A percentile compares a stretch with the other conserved stretches of the same genome.
Conservation (phyloP, 108 stramenopile species). For the Pseudonitzschia delicatissima region DNA sequence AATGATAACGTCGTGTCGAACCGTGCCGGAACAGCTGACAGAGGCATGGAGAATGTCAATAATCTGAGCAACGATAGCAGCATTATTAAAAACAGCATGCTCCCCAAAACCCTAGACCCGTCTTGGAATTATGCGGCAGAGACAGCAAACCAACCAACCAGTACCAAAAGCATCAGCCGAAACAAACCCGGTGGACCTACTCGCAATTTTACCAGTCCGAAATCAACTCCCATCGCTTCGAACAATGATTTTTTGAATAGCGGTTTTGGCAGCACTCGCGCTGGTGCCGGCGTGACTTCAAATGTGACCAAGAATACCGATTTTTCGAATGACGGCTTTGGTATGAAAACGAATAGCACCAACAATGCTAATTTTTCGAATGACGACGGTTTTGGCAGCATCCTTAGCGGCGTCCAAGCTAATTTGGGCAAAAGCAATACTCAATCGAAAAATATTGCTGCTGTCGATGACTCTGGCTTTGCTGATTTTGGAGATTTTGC, state of each 20-base stretch:
- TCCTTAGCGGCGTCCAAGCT: neutral
- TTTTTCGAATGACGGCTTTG: constrained; percentile 11
- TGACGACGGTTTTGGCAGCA: constrained; percentile 3
- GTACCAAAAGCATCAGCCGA: neutral
- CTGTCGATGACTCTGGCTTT: constrained; percentile 13
- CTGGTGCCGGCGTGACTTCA: no score
- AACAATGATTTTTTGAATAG: no score
- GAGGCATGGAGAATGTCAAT: no score
- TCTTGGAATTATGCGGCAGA: no score
- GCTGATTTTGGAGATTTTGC: constrained; percentile 36
- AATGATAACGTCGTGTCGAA: no score
- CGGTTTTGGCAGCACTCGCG: no score
- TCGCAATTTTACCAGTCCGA: constrained; percentile 30
- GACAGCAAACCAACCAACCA: neutral
- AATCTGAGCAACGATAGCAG: no score
- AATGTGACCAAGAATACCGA: no score
- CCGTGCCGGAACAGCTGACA: no score
- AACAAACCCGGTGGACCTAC: constrained; percentile 8
- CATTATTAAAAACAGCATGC: no score
- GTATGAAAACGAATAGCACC: neutral
- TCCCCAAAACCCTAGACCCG: no score
- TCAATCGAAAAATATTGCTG: neutral
- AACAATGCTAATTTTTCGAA: neutral
- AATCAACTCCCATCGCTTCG: constrained; percentile 5
- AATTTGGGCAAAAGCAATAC: neutral